Evolutionary conservation across 2,329 filamentous ascomycete genomes (phyloP).

Genomic region (Aspergillus amoenus): DNA sequence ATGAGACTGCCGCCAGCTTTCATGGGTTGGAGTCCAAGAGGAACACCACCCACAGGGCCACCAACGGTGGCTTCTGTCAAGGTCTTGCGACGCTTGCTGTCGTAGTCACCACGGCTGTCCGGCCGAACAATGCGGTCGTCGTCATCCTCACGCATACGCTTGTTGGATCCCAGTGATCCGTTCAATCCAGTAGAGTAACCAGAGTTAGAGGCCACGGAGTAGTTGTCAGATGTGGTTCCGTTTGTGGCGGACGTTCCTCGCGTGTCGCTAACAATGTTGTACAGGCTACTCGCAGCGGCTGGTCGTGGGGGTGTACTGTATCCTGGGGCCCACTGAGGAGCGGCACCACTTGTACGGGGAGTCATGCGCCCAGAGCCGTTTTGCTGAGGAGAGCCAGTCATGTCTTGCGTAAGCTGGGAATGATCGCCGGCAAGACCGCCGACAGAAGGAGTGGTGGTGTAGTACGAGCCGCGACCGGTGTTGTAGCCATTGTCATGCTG

Average conservation of each 20-base stretch:
- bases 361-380: slow-evolving; percentile 81
- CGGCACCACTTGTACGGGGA: slow-evolving; percentile 71
- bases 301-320: slow-evolving; percentile 79
- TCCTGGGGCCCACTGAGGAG: slow-evolving; percentile 72
- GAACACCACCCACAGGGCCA: slow-evolving; percentile 42
- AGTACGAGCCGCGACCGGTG: slow-evolving; percentile 71
- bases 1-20: slow-evolving; percentile 44
- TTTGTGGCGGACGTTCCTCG: slow-evolving; percentile 60
- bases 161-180: slow-evolving; percentile 57
- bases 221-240: slow-evolving; percentile 67
- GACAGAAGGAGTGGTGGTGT: slow-evolving; percentile 66
- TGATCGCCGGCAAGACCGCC: slow-evolving; percentile 69
- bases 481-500: slow-evolving; percentile 76
- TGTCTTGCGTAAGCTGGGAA: slow-evolving; percentile 74
- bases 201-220: slow-evolving; percentile 68
- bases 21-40: slow-evolving; percentile 43
- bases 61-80: slow-evolving; percentile 60
- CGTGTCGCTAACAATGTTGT: slow-evolving; percentile 85
- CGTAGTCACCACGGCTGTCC: slow-evolving; percentile 60
- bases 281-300: slow-evolving; percentile 72
- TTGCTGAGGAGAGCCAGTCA: slow-evolving; percentile 81
- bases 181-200: slow-evolving; percentile 62
- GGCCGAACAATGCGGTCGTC: slow-evolving; percentile 67
- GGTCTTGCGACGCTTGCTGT: slow-evolving; percentile 77
- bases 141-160: slow-evolving; percentile 65